A percentile compares a stretch with the other conserved stretches of the same genome.
Evolutionary conservation across 192 early-diverging fungal species (phyloP).

Genomic region (Lobosporangium transversale): DNA sequence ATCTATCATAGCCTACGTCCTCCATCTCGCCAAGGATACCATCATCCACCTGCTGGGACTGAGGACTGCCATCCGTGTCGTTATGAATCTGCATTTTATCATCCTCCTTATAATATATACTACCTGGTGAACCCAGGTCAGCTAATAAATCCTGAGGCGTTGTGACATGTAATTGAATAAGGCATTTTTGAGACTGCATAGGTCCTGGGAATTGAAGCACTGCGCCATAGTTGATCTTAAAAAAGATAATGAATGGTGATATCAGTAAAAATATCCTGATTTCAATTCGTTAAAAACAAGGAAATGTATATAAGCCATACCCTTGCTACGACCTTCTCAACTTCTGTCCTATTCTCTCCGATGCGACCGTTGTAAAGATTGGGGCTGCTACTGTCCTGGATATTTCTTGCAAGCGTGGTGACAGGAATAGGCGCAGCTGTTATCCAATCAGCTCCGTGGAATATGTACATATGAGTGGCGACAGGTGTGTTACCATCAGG

Average conservation of each 20-base stretch:
- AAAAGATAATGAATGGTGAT: no score
- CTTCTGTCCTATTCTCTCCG: slow-evolving; percentile 53
- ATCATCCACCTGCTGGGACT: slow-evolving; percentile 32
- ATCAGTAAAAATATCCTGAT: no score
- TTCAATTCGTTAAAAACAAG: no score
- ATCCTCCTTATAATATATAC: slow-evolving; percentile 72
- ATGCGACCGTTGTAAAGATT: slow-evolving; percentile 36
- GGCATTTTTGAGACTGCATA: slow-evolving; percentile 27
- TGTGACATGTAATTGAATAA: slow-evolving; percentile 60
- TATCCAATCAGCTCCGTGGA: slow-evolving; percentile 63
- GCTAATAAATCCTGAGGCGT: slow-evolving; percentile 77
- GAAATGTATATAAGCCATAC: no score
- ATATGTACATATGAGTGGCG: slow-evolving; percentile 69
- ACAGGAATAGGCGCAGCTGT: slow-evolving; percentile 54
- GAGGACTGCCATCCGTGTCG: slow-evolving; percentile 32
- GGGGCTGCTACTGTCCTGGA: slow-evolving; percentile 47
- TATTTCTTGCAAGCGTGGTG: slow-evolving; percentile 29
- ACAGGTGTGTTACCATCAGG: slow-evolving; percentile 81
- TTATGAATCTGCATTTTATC: slow-evolving; percentile 80
- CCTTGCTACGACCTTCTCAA: slow-evolving; percentile 61
- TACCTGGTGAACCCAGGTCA: slow-evolving; percentile 72
- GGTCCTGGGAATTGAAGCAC: slow-evolving; percentile 51
- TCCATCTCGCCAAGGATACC: slow-evolving; percentile 46
- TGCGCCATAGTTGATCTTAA: slow-evolving; percentile 58
- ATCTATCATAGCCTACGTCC: slow-evolving; percentile 37